Conservation (phyloP, 169 alveolate species). For the Plasmodium knowlesi region DNA sequence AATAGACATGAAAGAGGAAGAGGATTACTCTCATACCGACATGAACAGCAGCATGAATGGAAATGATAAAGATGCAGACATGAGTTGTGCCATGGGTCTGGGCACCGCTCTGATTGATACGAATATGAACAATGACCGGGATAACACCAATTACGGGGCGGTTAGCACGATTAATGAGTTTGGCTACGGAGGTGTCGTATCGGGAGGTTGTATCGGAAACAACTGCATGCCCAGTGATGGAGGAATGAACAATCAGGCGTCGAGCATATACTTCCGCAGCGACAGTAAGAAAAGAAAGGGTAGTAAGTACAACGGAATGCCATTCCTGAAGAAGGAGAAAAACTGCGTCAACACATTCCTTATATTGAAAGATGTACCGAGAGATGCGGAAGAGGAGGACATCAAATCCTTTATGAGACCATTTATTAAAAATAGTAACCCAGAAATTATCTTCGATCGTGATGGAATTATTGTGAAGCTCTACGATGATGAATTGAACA, state of each 20-base stretch:
- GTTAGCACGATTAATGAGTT: background rate
- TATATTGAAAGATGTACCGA: slow-evolving; percentile 36
- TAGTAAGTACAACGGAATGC: slow-evolving; percentile 34
- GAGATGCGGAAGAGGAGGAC: slow-evolving; percentile 63
- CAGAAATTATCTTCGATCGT: slow-evolving; percentile 29
- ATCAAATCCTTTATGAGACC: slow-evolving; percentile 65
- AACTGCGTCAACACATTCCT: slow-evolving; percentile 30
- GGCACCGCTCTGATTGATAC: background rate
- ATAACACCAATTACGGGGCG: background rate
- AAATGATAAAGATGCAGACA: background rate
- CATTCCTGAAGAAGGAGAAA: slow-evolving; percentile 66
- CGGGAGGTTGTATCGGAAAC: background rate
- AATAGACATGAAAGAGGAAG: slow-evolving; percentile 22
- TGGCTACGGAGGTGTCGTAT: background rate
- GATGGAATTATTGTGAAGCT: slow-evolving; percentile 54
- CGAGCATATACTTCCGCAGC: slow-evolving; percentile 7
- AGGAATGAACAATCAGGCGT: background rate
- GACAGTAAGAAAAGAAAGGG: slow-evolving; percentile 71
- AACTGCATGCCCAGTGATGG: background rate
- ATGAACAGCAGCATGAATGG: background rate
- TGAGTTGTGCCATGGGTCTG: background rate
- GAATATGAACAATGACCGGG: background rate
- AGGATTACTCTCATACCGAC: background rate
- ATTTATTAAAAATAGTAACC: slow-evolving; percentile 33
- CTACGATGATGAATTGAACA: slow-evolving; percentile 57